Evolutionary conservation across 2,329 filamentous ascomycete genomes (phyloP), one percentile per base, ranked within the genome.

Genomic region (Thielaviopsis populi): DNA sequence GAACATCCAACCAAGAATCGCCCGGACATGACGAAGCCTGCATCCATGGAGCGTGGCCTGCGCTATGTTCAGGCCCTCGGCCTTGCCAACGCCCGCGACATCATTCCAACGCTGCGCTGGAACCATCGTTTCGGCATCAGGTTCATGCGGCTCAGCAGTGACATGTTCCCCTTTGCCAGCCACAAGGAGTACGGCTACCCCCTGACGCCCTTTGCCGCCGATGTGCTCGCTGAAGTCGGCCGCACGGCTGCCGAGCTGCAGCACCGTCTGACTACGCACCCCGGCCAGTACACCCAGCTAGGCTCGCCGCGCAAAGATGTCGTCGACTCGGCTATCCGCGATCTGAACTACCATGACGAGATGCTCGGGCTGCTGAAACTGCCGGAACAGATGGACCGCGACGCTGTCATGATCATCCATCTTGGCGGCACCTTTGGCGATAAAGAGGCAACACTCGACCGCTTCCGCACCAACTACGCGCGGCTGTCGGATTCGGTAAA

Each of bases 81-180:
- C 0, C 73, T 96, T 11, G 83, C 88, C 17, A 97, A 97, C 73
- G 87, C 88, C 0, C 80, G 83, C 48, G 92, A 97, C 69, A 83
- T 96, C 40, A 75, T 81, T 65, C 95, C 95, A 73, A 89, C 96
- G 83, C 70, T 96, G 8, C 81, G 84, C 1, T 97, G 92, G 92
- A 96, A 97, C 70, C 86, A 95, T 68, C 88, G 84, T 68, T 96
- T 92, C 68, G 86, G 87, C 46, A 97, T 97, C 74, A 91, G 85
- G 69, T 96, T 97, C 72, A 83, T 97, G 82, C 83, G 92, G 1
- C 78, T 97, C 22, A 95, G 89, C 69, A 95, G 89, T 63, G 92
- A 96, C 69, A 96, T 96, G 88, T 97, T 97, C 68, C 92, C 92
- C 0, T 96, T 96, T 72, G 92, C 92, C 1, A 95, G 89, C 68